Evolutionary conservation across 768 basidiomycete species (phyloP).

Genomic region (Pilatotrama ljubarskyi): DNA sequence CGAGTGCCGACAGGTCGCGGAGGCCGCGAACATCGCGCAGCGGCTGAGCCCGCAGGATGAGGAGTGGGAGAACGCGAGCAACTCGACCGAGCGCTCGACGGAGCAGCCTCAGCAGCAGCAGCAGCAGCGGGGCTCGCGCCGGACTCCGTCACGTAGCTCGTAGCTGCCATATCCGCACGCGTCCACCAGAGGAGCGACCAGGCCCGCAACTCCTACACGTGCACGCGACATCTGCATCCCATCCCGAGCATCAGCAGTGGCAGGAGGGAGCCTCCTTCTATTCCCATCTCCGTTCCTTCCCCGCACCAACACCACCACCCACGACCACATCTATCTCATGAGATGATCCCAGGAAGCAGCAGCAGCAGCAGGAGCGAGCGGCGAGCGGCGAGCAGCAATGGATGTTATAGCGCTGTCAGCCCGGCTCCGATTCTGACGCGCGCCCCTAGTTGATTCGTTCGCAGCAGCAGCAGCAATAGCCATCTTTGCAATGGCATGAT

Average conservation of each 20-base stretch:
- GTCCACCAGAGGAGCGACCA: not conserved
- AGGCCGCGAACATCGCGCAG: slow-evolving; percentile 29
- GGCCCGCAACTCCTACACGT: not conserved
- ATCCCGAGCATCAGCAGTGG: not conserved
- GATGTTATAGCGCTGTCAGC: not conserved
- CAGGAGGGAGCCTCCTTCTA: not conserved
- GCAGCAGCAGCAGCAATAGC: too few relatives aligned
- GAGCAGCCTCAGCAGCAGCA: not conserved
- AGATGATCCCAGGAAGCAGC: not conserved
- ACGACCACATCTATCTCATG: not conserved
- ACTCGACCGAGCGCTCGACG: slow-evolving; percentile 23
- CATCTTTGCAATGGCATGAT: not conserved
- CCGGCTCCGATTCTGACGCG: not conserved
- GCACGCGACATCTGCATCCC: not conserved
- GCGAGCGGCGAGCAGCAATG: not conserved
- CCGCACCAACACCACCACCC: not conserved
- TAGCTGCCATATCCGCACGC: not conserved
- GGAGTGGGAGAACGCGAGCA: slow-evolving; percentile 30
- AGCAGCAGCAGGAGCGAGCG: not conserved
- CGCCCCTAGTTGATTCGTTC: not conserved
- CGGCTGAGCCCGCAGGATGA: slow-evolving; percentile 30
- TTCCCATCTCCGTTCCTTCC: too few relatives aligned
- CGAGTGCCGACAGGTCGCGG: slow-evolving; percentile 55
- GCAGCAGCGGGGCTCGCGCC: slow-evolving; percentile 12
- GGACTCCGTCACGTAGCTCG: slow-evolving; percentile 16